Conservation (phyloP, 2,329 filamentous ascomycete genomes). For the Stylonectria norvegica region DNA sequence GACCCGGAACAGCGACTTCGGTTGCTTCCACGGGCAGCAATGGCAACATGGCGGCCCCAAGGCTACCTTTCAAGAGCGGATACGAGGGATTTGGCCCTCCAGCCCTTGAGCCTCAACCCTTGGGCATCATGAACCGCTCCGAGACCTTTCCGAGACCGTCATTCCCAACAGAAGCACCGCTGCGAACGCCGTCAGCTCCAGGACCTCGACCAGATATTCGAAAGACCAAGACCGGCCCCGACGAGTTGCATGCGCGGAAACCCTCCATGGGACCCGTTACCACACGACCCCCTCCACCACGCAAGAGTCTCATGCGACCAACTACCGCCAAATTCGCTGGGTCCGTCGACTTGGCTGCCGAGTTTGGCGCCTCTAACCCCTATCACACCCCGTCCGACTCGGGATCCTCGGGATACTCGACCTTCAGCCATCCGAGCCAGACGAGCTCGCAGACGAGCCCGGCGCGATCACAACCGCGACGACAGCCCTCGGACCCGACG, state of each 20-base stretch:
- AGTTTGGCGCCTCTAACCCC: slow-evolving; percentile 60
- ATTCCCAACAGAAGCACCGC: slow-evolving; percentile 35
- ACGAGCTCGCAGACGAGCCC: slow-evolving; percentile 57
- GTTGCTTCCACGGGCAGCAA: slow-evolving; percentile 17
- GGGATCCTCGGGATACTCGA: slow-evolving; percentile 61
- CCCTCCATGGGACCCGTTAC: slow-evolving; percentile 49
- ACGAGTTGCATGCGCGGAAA: slow-evolving; percentile 31
- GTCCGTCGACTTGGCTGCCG: slow-evolving; percentile 54
- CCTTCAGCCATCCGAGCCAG: slow-evolving; percentile 54
- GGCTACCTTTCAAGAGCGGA: slow-evolving; percentile 46
- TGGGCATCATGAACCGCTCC: slow-evolving; percentile 43
- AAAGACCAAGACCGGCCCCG: slow-evolving; percentile 25
- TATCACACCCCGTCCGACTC: slow-evolving; percentile 64
- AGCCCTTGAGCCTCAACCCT: slow-evolving; percentile 31
- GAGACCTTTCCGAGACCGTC: slow-evolving; percentile 51
- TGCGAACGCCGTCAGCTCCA: slow-evolving; percentile 48
- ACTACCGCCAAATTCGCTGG: slow-evolving; percentile 36
- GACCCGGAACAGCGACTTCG: slow-evolving; percentile 1
- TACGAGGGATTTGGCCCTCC: slow-evolving; percentile 58
- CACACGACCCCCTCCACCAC: slow-evolving; percentile 51
- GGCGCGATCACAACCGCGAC: slow-evolving; percentile 30
- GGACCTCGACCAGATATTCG: slow-evolving; percentile 39
- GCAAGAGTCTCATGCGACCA: slow-evolving; percentile 46
- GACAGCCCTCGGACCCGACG: slow-evolving; percentile 40
- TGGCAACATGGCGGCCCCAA: slow-evolving; percentile 35